Conservation (phyloP, 768 basidiomycete species). For the Tubosaeta sp. region DNA sequence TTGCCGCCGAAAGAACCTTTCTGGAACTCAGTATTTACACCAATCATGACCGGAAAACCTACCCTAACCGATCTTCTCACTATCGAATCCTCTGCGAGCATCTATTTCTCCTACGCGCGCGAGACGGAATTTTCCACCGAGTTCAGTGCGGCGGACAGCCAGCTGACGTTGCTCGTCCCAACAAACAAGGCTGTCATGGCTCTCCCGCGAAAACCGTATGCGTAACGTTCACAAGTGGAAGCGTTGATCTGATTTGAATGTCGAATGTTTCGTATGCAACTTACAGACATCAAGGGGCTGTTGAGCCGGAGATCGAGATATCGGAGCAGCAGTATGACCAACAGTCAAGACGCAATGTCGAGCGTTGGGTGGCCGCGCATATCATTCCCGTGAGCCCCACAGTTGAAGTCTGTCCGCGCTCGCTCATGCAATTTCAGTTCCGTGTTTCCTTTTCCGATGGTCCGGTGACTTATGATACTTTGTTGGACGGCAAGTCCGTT, state of each 20-base stretch:
- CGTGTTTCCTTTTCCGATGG: slow-evolving; percentile 41
- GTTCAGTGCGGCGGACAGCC: slow-evolving; percentile 33
- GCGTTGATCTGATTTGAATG: neutral
- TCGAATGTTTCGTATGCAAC: neutral
- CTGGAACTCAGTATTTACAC: slow-evolving; percentile 23
- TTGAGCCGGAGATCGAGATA: slow-evolving; percentile 47
- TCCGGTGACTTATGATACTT: slow-evolving; percentile 48
- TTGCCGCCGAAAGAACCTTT: slow-evolving; percentile 9
- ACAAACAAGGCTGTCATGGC: slow-evolving; percentile 88
- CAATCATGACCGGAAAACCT: slow-evolving; percentile 44
- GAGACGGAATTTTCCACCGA: slow-evolving; percentile 58
- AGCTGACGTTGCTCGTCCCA: slow-evolving; percentile 68
- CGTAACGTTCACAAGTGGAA: slow-evolving; percentile 1
- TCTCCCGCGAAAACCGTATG: slow-evolving; percentile 77
- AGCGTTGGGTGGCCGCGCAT: slow-evolving; percentile 78
- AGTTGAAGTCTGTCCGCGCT: neutral
- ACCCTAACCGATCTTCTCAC: slow-evolving; percentile 74
- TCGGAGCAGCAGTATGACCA: slow-evolving; percentile 65
- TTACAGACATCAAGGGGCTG: slow-evolving; percentile 58
- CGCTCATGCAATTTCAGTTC: slow-evolving; percentile 25
- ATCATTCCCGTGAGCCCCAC: slow-evolving; percentile 66
- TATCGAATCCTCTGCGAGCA: slow-evolving; percentile 68
- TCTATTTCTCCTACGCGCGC: slow-evolving; percentile 81
- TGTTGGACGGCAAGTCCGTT: slow-evolving; percentile 56
- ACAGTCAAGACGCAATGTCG: slow-evolving; percentile 60